Evolutionary conservation across 2,329 filamentous ascomycete genomes (phyloP), one percentile per base, ranked within the genome.

Genomic region (Aspergillus sp.): DNA sequence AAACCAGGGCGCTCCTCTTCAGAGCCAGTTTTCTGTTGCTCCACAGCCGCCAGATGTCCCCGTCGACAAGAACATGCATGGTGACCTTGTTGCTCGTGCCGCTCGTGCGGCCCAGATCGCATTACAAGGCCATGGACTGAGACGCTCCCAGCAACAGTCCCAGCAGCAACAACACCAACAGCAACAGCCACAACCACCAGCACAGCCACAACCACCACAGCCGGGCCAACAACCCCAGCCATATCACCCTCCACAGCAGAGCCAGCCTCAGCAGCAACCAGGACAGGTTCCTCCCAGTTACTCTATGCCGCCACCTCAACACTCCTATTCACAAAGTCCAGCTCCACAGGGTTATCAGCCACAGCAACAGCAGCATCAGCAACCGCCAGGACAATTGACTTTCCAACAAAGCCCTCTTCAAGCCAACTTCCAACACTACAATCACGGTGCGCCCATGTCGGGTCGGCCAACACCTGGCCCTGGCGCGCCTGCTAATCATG

Each of bases 21-120:
- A 71, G 49, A 65, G 67, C 27, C 69, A 72, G 44, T 72, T 72
- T 44, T 60, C 69, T 19, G 64, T 71, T 41, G 63, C 62, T 13
- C 60, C 66, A 27, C 66, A 64, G 43, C 63, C 68, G n/a, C 58
- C 63, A 6, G 68, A 70, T 27, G 63, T 65, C n/a, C 65, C 67
- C 9, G 60, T 66, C 13, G 67, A 70, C 45, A 64, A 64, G 33
- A 69, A 69, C 46, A 66, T 66, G 52, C 67, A 69, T 41, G 69
- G 71, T 38, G 71, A 74, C 46, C 67, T 75, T 46, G 72, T 74
- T 44, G 71, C 69, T 10, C 71, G 72, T 53, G 72, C 73, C 37
- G 72, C 73, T 39, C 66, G 70, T 53, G 72, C 73, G 43, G 73
- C 72, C 7, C 70, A 74, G 47, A 73, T 74, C 57, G 72, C 73